Evolutionary conservation across 306 rosid genomes (phyloP).

Genomic region (Trifolium fragiferum): DNA sequence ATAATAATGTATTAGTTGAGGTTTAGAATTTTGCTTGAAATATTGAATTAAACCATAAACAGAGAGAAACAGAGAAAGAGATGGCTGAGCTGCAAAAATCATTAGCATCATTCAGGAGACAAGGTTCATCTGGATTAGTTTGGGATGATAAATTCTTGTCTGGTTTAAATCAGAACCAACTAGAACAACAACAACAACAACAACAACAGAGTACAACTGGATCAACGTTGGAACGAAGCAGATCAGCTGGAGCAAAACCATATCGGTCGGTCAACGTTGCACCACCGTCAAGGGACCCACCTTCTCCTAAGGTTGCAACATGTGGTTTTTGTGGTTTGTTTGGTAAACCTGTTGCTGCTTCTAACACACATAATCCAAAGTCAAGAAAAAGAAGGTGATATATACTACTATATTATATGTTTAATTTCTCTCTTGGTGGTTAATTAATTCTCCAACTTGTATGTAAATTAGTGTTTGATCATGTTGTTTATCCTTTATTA

Average conservation of each 20-base stretch:
- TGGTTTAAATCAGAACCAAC: constrained; percentile 31
- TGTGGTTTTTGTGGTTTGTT: constrained; percentile 68
- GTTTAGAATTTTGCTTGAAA: constrained; percentile 16
- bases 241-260: constrained; percentile 35
- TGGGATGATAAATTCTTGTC: constrained; percentile 69
- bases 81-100: constrained; percentile 71
- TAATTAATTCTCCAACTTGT: not conserved
- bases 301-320: constrained; percentile 71
- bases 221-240: constrained; percentile 43
- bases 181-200: not conserved
- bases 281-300: constrained; percentile 61
- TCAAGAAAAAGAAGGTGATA: constrained; percentile 39
- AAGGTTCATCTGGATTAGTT: constrained; percentile 75
- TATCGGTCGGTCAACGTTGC: constrained; percentile 50
- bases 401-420: too few relatives aligned
- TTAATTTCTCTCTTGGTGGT: not conserved
- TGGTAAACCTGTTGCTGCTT: constrained; percentile 46
- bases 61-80: constrained; percentile 26
- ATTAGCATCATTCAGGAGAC: constrained; percentile 73
- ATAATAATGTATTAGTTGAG: not conserved
- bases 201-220: not conserved
- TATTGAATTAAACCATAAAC: constrained; percentile 3
- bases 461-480: constrained; percentile 25
- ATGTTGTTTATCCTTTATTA: too few relatives aligned
- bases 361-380: constrained; percentile 32